Conservation (phyloP, 148 eudicot genomes). For the Amaranthus hypochondriacus region DNA sequence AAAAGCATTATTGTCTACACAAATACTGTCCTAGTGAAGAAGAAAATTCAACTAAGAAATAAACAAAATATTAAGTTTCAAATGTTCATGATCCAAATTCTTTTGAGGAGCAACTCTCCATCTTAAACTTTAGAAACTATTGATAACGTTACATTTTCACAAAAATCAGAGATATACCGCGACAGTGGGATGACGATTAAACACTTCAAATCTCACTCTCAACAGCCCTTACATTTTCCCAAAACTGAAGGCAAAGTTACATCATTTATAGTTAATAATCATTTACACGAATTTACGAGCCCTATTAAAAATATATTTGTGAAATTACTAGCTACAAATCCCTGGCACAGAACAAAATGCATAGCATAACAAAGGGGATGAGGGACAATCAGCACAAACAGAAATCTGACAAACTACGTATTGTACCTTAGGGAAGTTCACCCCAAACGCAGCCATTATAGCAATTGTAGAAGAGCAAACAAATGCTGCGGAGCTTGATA, state of each 20-base stretch:
- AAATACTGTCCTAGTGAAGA: neutral
- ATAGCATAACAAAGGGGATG: neutral
- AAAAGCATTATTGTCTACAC: neutral
- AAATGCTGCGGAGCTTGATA: conserved; percentile 96
- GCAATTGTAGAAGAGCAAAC: conserved; percentile 96
- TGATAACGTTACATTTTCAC: neutral
- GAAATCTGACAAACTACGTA: neutral
- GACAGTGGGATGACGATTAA: neutral
- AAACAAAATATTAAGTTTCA: neutral
- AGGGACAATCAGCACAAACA: neutral
- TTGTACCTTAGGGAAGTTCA: conserved; percentile 71
- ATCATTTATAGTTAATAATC: neutral
- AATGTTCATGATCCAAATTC: neutral
- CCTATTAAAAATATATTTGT: neutral
- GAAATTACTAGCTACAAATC: neutral
- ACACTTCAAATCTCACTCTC: neutral
- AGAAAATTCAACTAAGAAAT: conserved; percentile 3
- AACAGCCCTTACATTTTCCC: no score
- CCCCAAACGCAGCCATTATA: conserved; percentile 75
- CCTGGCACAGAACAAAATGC: neutral
- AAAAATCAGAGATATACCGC: neutral
- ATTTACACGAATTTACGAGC: neutral
- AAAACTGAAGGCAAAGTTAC: neutral
- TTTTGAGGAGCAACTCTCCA: neutral
- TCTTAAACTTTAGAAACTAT: neutral